These are phyloP conservation scores for Hirschioporus abietinus DNA, from an alignment of 768 basidiomycete species.

Conservation along the genomic window DNA sequence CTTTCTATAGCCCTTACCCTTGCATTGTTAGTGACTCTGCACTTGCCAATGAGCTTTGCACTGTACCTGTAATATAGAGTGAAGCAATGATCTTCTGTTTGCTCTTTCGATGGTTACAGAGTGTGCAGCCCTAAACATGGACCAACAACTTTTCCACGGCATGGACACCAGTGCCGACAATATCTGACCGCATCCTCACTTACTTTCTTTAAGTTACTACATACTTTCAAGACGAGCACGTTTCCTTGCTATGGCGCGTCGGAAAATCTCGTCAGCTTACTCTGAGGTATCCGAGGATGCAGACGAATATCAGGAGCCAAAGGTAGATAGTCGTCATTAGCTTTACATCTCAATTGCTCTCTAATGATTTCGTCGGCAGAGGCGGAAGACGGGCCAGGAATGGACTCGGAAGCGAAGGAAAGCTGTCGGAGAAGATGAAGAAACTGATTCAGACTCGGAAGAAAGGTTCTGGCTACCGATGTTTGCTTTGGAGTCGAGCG, in stretches of 20 bases:
- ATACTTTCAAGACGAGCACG: no score
- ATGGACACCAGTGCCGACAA: no score
- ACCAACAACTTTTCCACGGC: neutral
- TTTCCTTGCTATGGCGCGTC: neutral
- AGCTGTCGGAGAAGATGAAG: neutral
- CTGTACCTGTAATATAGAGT: no score
- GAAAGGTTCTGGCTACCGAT: neutral
- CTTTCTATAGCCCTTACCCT: no score
- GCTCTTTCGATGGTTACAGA: no score
- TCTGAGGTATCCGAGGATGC: neutral
- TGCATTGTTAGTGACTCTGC: no score
- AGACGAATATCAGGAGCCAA: neutral
- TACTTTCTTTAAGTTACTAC: neutral
- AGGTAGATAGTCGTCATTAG: neutral
- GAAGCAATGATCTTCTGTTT: no score
- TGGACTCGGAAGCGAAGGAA: neutral
- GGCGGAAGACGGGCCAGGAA: neutral
- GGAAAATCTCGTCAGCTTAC: neutral
- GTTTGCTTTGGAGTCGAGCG: neutral
- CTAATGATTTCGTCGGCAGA: neutral
- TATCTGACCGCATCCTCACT: no score
- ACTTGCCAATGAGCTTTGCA: no score
- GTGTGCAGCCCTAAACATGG: neutral
- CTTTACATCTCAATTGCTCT: neutral
- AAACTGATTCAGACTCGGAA: neutral